Evolutionary conservation across 805 yeast genomes (phyloP).

Genomic region (Kuraishia piskuri): DNA sequence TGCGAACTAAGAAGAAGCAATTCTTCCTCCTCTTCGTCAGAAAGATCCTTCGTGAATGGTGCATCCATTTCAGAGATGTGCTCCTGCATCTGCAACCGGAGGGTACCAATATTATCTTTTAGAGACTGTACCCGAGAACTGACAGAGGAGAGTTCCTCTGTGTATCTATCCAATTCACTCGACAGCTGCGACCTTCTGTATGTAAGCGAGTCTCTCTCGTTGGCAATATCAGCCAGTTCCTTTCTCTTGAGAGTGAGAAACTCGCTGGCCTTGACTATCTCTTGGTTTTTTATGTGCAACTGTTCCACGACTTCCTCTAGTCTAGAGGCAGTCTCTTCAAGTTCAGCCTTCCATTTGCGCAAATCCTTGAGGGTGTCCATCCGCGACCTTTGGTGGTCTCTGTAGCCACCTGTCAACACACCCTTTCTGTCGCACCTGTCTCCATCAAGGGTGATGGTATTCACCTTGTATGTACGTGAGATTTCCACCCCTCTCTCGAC

Average conservation of each 20-base stretch:
- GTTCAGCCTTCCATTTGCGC: constrained; percentile 41
- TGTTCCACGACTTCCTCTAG: constrained; percentile 28
- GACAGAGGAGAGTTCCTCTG: constrained; percentile 33
- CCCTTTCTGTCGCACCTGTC: constrained; percentile 83
- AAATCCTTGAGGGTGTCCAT: constrained; percentile 60
- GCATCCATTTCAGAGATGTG: constrained; percentile 40
- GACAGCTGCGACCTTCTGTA: constrained; percentile 31
- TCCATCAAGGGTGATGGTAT: constrained; percentile 86
- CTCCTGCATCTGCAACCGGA: constrained; percentile 30
- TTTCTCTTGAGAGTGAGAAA: constrained; percentile 26
- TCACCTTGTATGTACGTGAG: constrained; percentile 50
- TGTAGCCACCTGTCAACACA: constrained; percentile 80
- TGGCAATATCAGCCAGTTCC: constrained; percentile 33
- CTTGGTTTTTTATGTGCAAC: constrained; percentile 38
- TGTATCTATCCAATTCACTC: constrained; percentile 30
- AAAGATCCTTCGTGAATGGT: constrained; percentile 44
- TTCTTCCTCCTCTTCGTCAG: constrained; percentile 36
- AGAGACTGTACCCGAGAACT: constrained; percentile 27
- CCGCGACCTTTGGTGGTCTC: constrained; percentile 60
- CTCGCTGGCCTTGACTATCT: constrained; percentile 42
- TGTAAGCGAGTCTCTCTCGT: constrained; percentile 33
- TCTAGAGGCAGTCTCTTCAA: constrained; percentile 29
- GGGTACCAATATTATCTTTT: constrained; percentile 23
- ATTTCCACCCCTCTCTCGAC: constrained; percentile 60
- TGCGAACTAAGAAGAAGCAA: constrained; percentile 26